Evolutionary conservation across 768 basidiomycete species (phyloP).

Genomic region (Zangia roseola): DNA sequence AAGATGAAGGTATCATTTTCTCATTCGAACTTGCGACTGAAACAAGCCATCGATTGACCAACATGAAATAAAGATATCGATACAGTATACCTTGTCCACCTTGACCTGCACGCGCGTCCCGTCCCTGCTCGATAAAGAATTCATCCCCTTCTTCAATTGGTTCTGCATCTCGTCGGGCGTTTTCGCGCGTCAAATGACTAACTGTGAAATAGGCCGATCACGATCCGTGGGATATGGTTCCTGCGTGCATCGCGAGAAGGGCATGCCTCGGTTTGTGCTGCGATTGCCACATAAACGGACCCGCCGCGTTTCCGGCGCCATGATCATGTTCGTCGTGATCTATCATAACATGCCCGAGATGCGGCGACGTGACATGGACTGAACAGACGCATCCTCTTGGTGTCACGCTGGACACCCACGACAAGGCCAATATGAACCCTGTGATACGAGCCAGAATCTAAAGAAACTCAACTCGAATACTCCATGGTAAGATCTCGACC

Average conservation of each 20-base stretch:
- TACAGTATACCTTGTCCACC: conserved; percentile 64
- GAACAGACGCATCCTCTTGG: conserved; percentile 64
- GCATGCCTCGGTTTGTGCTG: conserved; percentile 62
- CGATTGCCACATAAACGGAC: conserved; percentile 78
- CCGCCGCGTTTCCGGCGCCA: conserved; percentile 64
- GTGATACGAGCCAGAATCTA: conserved; percentile 39
- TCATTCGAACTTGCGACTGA: too few species aligned
- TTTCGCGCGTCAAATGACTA: conserved; percentile 56
- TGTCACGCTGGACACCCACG: conserved; percentile 70
- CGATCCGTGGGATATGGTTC: conserved; percentile 73
- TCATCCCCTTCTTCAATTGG: conserved; percentile 58
- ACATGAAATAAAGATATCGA: too few species aligned
- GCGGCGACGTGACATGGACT: background rate
- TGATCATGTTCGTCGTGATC: conserved; percentile 56
- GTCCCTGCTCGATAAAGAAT: conserved; percentile 57
- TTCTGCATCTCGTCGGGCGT: conserved; percentile 60
- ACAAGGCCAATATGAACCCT: conserved; percentile 57
- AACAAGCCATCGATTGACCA: too few species aligned
- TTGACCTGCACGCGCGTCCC: conserved; percentile 54
- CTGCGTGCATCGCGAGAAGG: conserved; percentile 30
- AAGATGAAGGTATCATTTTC: too few species aligned
- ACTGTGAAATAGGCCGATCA: conserved; percentile 69
- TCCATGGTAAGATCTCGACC: conserved; percentile 64
- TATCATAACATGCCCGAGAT: too few species aligned
- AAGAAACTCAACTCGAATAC: conserved; percentile 66